These are phyloP conservation scores for Durio zibethinus DNA, from an alignment of 345 rosid genomes.

Conservation along the genomic window DNA sequence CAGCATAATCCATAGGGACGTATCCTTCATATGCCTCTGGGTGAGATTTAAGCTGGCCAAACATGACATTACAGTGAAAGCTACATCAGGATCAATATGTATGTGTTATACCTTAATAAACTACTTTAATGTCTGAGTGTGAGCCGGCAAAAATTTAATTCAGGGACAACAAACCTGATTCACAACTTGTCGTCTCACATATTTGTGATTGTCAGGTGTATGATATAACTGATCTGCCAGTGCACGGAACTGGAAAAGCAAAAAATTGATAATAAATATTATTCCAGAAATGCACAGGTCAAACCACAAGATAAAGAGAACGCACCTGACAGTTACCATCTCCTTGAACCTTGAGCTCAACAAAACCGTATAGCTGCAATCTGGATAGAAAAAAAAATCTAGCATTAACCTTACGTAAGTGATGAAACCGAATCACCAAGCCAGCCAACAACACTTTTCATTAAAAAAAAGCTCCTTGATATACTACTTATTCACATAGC, in stretches of 20 bases:
- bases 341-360: constrained; percentile 66
- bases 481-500: neutral
- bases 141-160: neutral
- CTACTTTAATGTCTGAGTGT: neutral
- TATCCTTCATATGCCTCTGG: constrained; percentile 69
- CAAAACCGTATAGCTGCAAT: constrained; percentile 50
- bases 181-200: constrained; percentile 49
- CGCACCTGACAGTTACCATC: constrained; percentile 84
- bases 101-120: neutral
- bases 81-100: constrained; percentile 5
- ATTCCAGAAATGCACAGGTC: constrained; percentile 24
- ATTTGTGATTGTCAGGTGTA: constrained; percentile 62
- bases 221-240: constrained; percentile 63
- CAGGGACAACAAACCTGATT: constrained; percentile 52
- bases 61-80: constrained; percentile 15
- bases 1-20: constrained; percentile 77
- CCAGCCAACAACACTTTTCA: neutral
- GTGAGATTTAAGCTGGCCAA: constrained; percentile 56
- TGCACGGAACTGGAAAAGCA: constrained; percentile 63
- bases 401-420: neutral
- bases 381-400: constrained; percentile 24
- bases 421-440: neutral
- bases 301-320: constrained; percentile 24
- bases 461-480: neutral
- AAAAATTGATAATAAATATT: neutral